Evolutionary conservation across 139 green algal genomes (phyloP).

Genomic region (Chlorokybus atmophyticus): DNA sequence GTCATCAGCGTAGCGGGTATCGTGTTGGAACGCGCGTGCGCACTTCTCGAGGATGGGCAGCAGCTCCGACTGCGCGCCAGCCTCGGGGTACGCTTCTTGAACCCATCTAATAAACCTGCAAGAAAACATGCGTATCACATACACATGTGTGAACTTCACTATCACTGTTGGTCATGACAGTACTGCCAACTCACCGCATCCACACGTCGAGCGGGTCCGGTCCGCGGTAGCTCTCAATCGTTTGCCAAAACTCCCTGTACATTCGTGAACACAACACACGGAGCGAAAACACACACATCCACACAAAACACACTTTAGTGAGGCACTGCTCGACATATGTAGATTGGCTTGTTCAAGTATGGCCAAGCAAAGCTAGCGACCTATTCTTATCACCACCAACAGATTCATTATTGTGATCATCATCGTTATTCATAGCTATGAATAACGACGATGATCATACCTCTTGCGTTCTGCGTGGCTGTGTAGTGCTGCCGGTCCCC

Average conservation of each 20-base stretch:
- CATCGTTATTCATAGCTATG: background rate
- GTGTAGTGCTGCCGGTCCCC: background rate
- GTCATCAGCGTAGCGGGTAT: conserved; percentile 55
- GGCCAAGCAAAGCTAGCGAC: too few species aligned
- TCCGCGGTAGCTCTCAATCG: conserved; percentile 50
- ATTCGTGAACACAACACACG: background rate
- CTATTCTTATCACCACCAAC: too few species aligned
- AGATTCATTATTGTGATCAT: too few species aligned
- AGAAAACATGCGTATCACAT: conserved; percentile 4
- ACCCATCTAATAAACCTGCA: conserved; percentile 39
- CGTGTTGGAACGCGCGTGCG: conserved; percentile 44
- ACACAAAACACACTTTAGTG: background rate
- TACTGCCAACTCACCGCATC: conserved; percentile 43
- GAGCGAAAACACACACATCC: background rate
- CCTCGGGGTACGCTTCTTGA: conserved; percentile 46
- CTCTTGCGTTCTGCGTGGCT: conserved; percentile 6
- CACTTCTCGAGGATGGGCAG: conserved; percentile 69
- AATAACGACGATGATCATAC: conserved; percentile 2
- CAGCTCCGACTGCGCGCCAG: conserved; percentile 58
- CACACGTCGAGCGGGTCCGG: conserved; percentile 62
- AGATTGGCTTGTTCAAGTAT: background rate
- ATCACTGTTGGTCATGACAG: background rate
- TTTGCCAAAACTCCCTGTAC: conserved; percentile 23
- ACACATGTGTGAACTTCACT: background rate
- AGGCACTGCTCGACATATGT: background rate